Conservation (phyloP, 2,329 filamentous ascomycete genomes). For the Pestalotiopsis sp. region DNA sequence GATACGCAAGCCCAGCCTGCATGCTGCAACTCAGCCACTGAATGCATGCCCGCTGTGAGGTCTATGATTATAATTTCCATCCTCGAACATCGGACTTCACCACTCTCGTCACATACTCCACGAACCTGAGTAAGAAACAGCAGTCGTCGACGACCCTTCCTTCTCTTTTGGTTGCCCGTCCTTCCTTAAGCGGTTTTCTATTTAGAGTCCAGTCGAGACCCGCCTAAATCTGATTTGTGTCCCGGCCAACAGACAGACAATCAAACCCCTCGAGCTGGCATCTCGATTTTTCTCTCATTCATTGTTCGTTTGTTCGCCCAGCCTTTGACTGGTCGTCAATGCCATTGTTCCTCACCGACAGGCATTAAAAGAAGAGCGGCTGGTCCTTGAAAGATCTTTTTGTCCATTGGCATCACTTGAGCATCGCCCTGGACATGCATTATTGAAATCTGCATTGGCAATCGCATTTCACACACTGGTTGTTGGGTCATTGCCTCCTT, state of each 20-base stretch:
- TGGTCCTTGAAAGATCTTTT: neutral
- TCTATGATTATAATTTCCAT: neutral
- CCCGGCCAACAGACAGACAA: constrained; percentile 8
- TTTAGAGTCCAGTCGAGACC: constrained; percentile 15
- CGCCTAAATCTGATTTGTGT: constrained; percentile 19
- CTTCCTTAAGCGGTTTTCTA: constrained; percentile 29
- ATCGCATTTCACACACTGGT: neutral
- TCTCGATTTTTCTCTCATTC: neutral
- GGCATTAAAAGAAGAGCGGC: neutral
- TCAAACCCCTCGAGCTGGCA: neutral
- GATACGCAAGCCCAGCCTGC: neutral
- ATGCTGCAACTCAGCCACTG: neutral
- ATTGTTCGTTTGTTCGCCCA: neutral
- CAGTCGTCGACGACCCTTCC: constrained; percentile 11
- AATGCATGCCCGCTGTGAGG: neutral
- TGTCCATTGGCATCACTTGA: neutral
- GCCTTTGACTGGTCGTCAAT: neutral
- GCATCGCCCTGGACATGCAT: neutral
- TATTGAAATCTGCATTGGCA: neutral
- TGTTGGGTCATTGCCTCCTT: constrained; percentile 2
- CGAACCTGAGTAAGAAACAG: neutral
- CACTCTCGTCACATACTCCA: neutral
- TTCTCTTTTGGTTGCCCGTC: constrained; percentile 23
- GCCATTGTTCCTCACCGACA: neutral
- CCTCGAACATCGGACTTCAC: neutral